Evolutionary conservation across 2,329 filamentous ascomycete genomes (phyloP), one percentile per base, ranked within the genome.

Genomic region (Cladosporium cucumerinum): DNA sequence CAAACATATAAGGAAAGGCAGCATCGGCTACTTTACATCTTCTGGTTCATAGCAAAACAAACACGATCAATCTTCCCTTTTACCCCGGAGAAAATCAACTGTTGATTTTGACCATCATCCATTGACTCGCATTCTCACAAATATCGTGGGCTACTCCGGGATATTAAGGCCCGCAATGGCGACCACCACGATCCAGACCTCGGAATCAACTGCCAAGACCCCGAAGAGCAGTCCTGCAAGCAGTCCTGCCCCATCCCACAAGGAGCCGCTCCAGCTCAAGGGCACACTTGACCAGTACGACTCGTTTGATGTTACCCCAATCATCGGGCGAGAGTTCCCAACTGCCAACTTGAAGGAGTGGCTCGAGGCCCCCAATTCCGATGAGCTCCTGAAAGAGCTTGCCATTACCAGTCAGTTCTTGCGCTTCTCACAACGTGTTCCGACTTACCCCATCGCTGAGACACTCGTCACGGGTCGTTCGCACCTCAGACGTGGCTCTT

Each of bases 331-430:
- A 23, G 82, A 85, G 68, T 85, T 79, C 52, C 74, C 77, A 0
- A 73, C 73, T 11, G 69, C 72, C 16, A 75, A 77, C 39, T 66
- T 79, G 7, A 71, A 72, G 30, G 77, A 79, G 26, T 71, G 73
- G 51, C 65, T 76, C 57, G 73, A 71, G 67, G 76, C 66, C 30
- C 69, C 76, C 18, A 73, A 76, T 65, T 72, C 76, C 14, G 77
- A 80, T 63, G 73, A 75, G 36, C 70, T 76, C 58, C 71, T 80
- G 8, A 68, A 71, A 52, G 79, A 80, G 67, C 69, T 80, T 28
- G 79, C 78, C 39, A 87, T 90, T 66, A 89, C 86, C 1, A 84
- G 87, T 89, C 77, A 63, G 60, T 21, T 26, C 16, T 34, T 49
- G 23, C 43, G 18, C 28, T 12, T 48, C 63, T 60, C 32, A 62